These are phyloP conservation scores for Trifolium pratense DNA, from an alignment of 306 rosid genomes.

Conservation along the genomic window DNA sequence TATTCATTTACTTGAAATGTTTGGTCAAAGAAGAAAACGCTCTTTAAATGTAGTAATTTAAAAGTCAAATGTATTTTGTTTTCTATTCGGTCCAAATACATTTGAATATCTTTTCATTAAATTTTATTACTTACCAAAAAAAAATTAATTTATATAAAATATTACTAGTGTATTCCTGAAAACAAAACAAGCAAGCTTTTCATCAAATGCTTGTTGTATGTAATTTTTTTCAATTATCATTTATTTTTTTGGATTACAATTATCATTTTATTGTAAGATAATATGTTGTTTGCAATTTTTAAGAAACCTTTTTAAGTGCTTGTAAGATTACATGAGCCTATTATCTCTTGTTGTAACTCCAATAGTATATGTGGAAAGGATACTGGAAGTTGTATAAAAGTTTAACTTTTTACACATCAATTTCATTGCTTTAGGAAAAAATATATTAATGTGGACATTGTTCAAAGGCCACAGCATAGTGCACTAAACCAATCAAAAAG, in stretches of 20 bases:
- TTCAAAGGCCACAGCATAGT: background rate
- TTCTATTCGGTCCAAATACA: too few relatives aligned
- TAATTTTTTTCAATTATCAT: conserved; percentile 42
- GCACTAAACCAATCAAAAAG: conserved; percentile 20
- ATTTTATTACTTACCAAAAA: too few relatives aligned
- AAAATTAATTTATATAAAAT: too few relatives aligned
- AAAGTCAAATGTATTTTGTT: too few relatives aligned
- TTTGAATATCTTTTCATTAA: too few relatives aligned
- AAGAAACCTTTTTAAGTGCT: conserved; percentile 38
- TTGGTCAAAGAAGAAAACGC: too few relatives aligned
- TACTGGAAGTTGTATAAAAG: conserved; percentile 14
- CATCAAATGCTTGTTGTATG: conserved; percentile 36
- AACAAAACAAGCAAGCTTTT: conserved; percentile 15
- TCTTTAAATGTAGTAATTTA: too few relatives aligned
- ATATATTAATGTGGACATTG: background rate
- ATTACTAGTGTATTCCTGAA: too few relatives aligned
- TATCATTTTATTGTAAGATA: conserved; percentile 46
- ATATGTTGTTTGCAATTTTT: conserved; percentile 44
- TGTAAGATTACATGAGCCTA: conserved; percentile 34
- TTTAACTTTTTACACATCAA: background rate
- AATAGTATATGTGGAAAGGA: conserved; percentile 34
- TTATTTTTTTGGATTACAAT: too few relatives aligned
- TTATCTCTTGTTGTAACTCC: conserved; percentile 27
- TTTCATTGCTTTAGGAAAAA: conserved; percentile 14
- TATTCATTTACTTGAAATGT: too few relatives aligned